Evolutionary conservation across 1,139 yeast species (phyloP).

Genomic region (Blastobotrys elegans): DNA sequence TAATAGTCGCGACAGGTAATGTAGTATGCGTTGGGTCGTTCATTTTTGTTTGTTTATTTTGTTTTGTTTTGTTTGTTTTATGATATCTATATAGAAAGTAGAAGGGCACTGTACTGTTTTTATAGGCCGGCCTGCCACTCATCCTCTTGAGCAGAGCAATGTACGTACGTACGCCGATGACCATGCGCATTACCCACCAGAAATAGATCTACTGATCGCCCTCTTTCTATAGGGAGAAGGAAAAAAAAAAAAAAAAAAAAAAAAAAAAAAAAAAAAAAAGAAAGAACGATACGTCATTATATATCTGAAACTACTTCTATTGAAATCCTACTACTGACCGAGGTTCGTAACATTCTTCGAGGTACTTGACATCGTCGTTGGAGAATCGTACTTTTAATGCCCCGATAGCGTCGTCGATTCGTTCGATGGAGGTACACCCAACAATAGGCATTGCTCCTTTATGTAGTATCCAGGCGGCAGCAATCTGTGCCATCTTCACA

Average conservation of each 20-base stretch:
- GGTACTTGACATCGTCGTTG: slow-evolving; percentile 41
- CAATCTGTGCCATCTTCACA: slow-evolving; percentile 48
- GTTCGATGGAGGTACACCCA: slow-evolving; percentile 45
- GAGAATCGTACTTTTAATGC: slow-evolving; percentile 44
- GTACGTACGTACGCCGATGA: too few relatives aligned
- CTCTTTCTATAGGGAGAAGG: too few relatives aligned
- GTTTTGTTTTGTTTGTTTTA: too few relatives aligned
- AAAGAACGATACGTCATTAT: not conserved
- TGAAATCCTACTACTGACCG: not conserved
- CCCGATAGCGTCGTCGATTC: slow-evolving; percentile 51
- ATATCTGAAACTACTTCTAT: too few relatives aligned
- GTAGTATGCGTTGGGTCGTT: not conserved
- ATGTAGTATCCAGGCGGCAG: slow-evolving; percentile 50
- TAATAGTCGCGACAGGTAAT: not conserved
- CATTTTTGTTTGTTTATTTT: too few relatives aligned
- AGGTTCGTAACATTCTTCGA: slow-evolving; percentile 46
- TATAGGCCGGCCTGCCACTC: too few relatives aligned
- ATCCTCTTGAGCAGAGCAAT: too few relatives aligned
- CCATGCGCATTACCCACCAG: too few relatives aligned
- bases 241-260: too few relatives aligned
- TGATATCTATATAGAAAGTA: too few relatives aligned
- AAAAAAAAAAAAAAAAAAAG: not conserved
- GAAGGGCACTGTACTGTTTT: too few relatives aligned
- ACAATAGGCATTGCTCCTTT: slow-evolving; percentile 53
- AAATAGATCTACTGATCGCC: too few relatives aligned